A percentile compares a stretch with the other conserved stretches of the same genome.
Evolutionary conservation across 805 yeast genomes (phyloP).

Genomic region (Kuraishia borneana): DNA sequence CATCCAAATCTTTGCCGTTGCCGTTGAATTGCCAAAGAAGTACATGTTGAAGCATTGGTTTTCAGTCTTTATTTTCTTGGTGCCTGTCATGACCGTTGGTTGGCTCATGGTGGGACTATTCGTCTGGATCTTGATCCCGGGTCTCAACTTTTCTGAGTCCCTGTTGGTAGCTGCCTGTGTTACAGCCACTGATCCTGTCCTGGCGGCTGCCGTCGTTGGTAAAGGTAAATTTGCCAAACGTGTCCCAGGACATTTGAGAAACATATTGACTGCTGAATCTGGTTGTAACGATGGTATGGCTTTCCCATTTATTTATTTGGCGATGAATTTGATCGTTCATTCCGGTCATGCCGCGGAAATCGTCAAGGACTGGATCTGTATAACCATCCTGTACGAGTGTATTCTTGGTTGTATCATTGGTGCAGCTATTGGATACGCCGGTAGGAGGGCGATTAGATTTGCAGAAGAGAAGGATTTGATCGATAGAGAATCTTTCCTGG

Average conservation of each 20-base stretch:
- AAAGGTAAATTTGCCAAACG: conserved; percentile 61
- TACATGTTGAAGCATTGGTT: conserved; percentile 51
- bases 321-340: conserved; percentile 41
- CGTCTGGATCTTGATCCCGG: conserved; percentile 51
- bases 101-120: conserved; percentile 58
- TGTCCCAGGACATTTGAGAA: conserved; percentile 52
- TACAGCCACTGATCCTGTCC: conserved; percentile 71
- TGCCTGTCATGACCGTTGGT: conserved; percentile 64
- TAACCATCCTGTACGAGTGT: conserved; percentile 55
- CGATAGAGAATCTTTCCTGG: conserved; percentile 52
- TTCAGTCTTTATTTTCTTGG: conserved; percentile 43
- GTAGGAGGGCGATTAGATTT: conserved; percentile 38
- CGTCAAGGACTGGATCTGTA: conserved; percentile 51
- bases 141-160: conserved; percentile 40
- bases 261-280: conserved; percentile 56
- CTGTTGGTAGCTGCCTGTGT: conserved; percentile 58
- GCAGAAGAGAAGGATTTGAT: conserved; percentile 42
- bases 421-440: conserved; percentile 35
- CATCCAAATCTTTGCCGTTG: conserved; percentile 62
- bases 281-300: conserved; percentile 72
- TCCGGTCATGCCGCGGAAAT: conserved; percentile 36
- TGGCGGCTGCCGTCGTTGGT: conserved; percentile 65
- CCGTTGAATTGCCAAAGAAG: conserved; percentile 62
- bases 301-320: conserved; percentile 55
- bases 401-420: conserved; percentile 45